Conservation (phyloP, 2,329 filamentous ascomycete species). For the Cyclaneusma minus region DNA sequence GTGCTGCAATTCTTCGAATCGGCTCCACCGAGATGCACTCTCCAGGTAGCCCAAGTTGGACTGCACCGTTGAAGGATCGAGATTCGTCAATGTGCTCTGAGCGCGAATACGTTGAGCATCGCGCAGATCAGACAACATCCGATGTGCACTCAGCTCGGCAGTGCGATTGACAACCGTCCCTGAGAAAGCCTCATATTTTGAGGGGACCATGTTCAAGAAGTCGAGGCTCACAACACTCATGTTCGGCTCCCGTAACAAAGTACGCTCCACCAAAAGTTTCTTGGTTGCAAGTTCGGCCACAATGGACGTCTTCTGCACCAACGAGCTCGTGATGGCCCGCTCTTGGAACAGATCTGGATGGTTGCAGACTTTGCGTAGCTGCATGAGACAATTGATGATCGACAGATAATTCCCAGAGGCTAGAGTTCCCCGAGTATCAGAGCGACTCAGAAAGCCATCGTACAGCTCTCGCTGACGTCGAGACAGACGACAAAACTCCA, state of each 20-base stretch:
- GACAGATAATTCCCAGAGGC: slow-evolving; percentile 91
- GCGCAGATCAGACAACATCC: slow-evolving; percentile 51
- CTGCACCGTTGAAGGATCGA: slow-evolving; percentile 52
- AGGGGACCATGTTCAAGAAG: slow-evolving; percentile 67
- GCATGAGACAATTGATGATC: slow-evolving; percentile 97
- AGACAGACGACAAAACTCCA: slow-evolving; percentile 87
- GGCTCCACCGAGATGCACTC: slow-evolving; percentile 49
- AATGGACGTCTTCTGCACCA: slow-evolving; percentile 74
- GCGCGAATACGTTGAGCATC: slow-evolving; percentile 52
- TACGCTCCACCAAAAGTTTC: slow-evolving; percentile 52
- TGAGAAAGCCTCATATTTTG: slow-evolving; percentile 52
- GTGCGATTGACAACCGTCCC: slow-evolving; percentile 34
- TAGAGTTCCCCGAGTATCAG: slow-evolving; percentile 77
- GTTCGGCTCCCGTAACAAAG: slow-evolving; percentile 43
- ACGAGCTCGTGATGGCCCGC: slow-evolving; percentile 89
- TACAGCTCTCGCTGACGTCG: slow-evolving; percentile 93
- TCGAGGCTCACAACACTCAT: slow-evolving; percentile 54
- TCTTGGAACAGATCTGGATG: slow-evolving; percentile 96
- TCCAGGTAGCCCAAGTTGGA: slow-evolving; percentile 61
- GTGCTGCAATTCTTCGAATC: slow-evolving; percentile 66
- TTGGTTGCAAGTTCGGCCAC: slow-evolving; percentile 58
- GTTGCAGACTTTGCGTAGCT: slow-evolving; percentile 93
- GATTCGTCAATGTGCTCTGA: slow-evolving; percentile 33
- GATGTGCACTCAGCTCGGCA: slow-evolving; percentile 54
- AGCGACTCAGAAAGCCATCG: slow-evolving; percentile 85